Conservation (phyloP, 192 early-diverging fungal species). For the Thoreauomyces humboldtii region DNA sequence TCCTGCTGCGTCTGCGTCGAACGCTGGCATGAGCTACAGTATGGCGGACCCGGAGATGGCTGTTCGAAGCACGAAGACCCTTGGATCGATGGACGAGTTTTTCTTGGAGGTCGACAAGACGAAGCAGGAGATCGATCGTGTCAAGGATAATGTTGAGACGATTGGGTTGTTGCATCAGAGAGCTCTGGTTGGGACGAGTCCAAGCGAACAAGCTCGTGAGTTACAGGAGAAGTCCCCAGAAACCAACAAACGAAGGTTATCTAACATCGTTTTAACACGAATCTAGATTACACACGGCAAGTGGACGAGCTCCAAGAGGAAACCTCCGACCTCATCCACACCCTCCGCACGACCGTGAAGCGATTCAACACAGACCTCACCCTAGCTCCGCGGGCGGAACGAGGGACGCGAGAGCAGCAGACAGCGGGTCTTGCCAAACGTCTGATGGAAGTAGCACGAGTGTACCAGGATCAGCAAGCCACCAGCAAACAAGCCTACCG, state of each 20-base stretch:
- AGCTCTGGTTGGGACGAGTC: constrained; percentile 25
- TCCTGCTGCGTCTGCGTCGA: no score
- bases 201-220: constrained; percentile 28
- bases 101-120: constrained; percentile 28
- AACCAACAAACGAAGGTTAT: not conserved
- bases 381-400: constrained; percentile 22
- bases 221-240: not conserved
- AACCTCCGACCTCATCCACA: constrained; percentile 27
- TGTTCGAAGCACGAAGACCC: no score
- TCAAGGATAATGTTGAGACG: constrained; percentile 12
- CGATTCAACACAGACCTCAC: constrained; percentile 23
- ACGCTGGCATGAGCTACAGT: no score
- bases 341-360: constrained; percentile 29
- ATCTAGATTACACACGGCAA: constrained; percentile 24
- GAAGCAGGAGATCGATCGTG: constrained; percentile 29
- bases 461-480: constrained; percentile 37
- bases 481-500: constrained; percentile 43
- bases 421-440: constrained; percentile 38
- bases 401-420: constrained; percentile 31
- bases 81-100: constrained; percentile 27
- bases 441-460: constrained; percentile 40
- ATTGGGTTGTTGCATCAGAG: constrained; percentile 29
- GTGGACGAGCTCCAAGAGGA: constrained; percentile 34
- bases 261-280: not conserved
- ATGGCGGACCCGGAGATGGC: no score